phyloP scores from a whole-genome alignment of 257 asterid genomes.

The Apocynum venetum region DNA sequence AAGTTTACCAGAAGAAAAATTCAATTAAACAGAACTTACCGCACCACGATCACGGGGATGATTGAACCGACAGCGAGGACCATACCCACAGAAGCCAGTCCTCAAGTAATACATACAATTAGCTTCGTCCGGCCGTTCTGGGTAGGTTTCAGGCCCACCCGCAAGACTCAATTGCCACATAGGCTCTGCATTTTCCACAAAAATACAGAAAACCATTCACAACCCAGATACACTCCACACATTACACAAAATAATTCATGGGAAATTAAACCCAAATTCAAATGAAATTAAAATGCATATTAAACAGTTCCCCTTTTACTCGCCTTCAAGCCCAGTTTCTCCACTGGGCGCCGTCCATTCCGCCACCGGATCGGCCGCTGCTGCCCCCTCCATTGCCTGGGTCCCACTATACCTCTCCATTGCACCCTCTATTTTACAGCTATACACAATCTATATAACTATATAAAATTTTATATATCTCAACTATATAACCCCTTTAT shows the following conservation, averaged over 20 bases:
- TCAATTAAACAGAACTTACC: constrained; percentile 26
- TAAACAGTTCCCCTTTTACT: constrained; percentile 8
- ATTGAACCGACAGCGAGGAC: constrained; percentile 91
- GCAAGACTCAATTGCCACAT: constrained; percentile 84
- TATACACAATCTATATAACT: constrained; percentile 22
- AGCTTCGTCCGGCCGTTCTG: constrained; percentile 79
- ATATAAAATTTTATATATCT: constrained; percentile 2
- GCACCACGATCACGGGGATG: constrained; percentile 74
- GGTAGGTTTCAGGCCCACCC: constrained; percentile 70
- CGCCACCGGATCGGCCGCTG: constrained; percentile 34
- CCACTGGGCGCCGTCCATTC: constrained; percentile 36
- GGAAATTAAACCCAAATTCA: constrained; percentile 29
- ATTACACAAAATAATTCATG: constrained; percentile 18
- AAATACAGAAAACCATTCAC: constrained; percentile 14
- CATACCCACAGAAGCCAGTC: constrained; percentile 92
- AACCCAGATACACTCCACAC: constrained; percentile 11
- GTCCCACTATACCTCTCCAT: constrained; percentile 37
- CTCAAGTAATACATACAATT: constrained; percentile 84
- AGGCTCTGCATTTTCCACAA: constrained; percentile 74
- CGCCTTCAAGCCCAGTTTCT: constrained; percentile 48
- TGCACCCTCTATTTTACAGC: constrained; percentile 11
- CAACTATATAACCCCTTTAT: constrained; percentile 6
- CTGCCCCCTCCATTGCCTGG: constrained; percentile 34
- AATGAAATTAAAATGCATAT: constrained; percentile 24
- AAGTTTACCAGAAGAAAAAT: background rate